These are phyloP conservation scores for Toxicodendron radicans DNA, from an alignment of 345 rosid genomes.

Conservation along the genomic window DNA sequence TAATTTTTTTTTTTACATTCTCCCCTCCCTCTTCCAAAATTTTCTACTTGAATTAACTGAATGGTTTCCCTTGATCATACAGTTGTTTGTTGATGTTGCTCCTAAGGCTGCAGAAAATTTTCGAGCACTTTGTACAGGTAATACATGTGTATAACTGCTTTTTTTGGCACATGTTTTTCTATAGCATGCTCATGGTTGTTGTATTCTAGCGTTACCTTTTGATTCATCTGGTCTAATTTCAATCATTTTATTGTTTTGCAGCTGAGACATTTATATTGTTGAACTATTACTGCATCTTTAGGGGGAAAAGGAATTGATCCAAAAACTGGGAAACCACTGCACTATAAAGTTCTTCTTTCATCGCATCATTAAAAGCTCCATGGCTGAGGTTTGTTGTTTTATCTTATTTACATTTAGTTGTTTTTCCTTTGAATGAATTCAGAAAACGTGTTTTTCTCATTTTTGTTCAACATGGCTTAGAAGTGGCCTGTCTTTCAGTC, in stretches of 20 bases:
- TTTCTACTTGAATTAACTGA: neutral
- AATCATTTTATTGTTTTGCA: too few relatives aligned
- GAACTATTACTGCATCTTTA: constrained; percentile 22
- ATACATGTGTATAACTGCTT: too few relatives aligned
- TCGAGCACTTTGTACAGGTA: constrained; percentile 95
- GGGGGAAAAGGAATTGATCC: constrained; percentile 93
- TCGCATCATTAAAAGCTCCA: constrained; percentile 71
- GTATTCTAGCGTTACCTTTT: neutral
- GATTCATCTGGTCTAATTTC: neutral
- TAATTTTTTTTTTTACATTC: neutral
- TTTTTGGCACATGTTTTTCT: neutral
- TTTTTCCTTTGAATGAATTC: constrained; percentile 17
- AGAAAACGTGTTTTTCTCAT: constrained; percentile 25
- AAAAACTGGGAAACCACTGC: constrained; percentile 76
- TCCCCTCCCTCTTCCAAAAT: neutral
- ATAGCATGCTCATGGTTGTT: neutral
- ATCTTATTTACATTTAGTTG: constrained; percentile 14
- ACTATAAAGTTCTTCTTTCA: constrained; percentile 98
- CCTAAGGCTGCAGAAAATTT: constrained; percentile 92
- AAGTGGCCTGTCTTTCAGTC: constrained; percentile 59
- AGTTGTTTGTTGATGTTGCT: constrained; percentile 85
- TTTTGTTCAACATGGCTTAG: constrained; percentile 46
- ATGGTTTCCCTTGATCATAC: constrained; percentile 25
- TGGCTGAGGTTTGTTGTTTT: constrained; percentile 86
- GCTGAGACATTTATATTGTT: constrained; percentile 1